A percentile compares a stretch with the other conserved stretches of the same genome.
phyloP scores from a whole-genome alignment of 106 monocot genomes.

The Alisma plantagoaquatica region DNA sequence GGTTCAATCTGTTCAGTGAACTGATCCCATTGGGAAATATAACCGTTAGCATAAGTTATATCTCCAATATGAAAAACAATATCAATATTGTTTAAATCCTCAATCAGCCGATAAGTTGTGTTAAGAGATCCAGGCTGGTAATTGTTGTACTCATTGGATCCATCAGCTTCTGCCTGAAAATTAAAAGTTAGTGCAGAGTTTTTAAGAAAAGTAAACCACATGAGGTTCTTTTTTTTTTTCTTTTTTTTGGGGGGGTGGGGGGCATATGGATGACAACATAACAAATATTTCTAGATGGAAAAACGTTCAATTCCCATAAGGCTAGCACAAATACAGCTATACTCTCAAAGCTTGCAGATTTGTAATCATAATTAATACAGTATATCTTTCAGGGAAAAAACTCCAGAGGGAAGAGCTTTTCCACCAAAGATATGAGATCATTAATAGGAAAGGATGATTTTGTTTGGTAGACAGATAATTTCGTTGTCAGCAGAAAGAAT shows the following conservation, averaged over 20 bases:
- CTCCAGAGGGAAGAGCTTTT: neutral
- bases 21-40: conserved; percentile 95
- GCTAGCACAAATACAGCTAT: too few species aligned
- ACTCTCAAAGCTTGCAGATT: too few species aligned
- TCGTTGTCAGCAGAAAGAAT: neutral
- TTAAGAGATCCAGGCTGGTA: conserved; percentile 72
- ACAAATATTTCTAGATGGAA: too few species aligned
- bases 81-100: conserved; percentile 75
- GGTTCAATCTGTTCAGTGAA: conserved; percentile 92
- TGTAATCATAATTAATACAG: too few species aligned
- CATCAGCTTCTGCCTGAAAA: conserved; percentile 77
- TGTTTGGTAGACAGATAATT: too few species aligned
- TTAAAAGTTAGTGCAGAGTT: too few species aligned
- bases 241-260: too few species aligned
- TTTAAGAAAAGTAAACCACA: too few species aligned
- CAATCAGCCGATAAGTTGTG: conserved; percentile 65
- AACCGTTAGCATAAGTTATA: conserved; percentile 86
- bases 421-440: neutral
- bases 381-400: neutral
- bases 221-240: too few species aligned
- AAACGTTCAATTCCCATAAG: too few species aligned
- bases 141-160: conserved; percentile 78
- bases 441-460: too few species aligned
- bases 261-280: too few species aligned
- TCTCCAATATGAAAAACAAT: conserved; percentile 90